Base-by-base conservation (phyloP, 495 filamentous ascomycete species). In the Annulohypoxylon nitens region DNA sequence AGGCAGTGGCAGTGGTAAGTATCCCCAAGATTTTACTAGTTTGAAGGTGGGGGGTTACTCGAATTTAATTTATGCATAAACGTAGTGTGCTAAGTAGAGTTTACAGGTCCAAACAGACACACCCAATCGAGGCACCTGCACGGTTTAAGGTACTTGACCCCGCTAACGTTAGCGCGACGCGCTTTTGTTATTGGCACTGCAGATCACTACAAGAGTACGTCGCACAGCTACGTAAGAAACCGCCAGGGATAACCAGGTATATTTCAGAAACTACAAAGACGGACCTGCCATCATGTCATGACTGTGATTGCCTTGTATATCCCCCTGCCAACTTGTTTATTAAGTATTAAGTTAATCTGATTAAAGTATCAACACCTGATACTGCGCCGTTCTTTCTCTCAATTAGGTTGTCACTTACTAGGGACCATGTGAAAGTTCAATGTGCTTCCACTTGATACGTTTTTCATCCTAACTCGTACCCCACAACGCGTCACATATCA, bases 401-500 rank as follows among this genome's bases (percentile, higher is more conserved):
- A 3, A 12, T 51, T 2, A 1, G 5, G 2, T 51, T 12, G 10
- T 25, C 7, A 51, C 8, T 8, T 11, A 14, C 18, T 3, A 51
- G 10, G 10, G 8, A 57, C n/a, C 6, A 30, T 20, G 20, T 34
- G 12, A 39, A 20, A 16, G 30, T 6, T 34, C 5, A 18, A 26
- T 2, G 20, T 37, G 12, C 36, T 70, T 43, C 53, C 67, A 65
- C 68, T 71, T 75, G 62, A 71, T 55, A 61, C 55, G 57, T 41
- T 33, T 33, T 51, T 50, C 41, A 55, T 33, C 62, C 16, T 25
- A 57, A 39, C 23, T 30, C 3, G 41, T 67, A 62, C 72, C 69
- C 67, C 68, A 67, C 72, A 64, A 73, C 70, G 70, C 70, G 70
- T 64, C 63, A 6, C 20, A 30, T 48, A 47, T 36, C 54, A 10